Evolutionary conservation across 257 asterid genomes (phyloP), one percentile per base, ranked within the genome.

Genomic region (Perilla frutescens): DNA sequence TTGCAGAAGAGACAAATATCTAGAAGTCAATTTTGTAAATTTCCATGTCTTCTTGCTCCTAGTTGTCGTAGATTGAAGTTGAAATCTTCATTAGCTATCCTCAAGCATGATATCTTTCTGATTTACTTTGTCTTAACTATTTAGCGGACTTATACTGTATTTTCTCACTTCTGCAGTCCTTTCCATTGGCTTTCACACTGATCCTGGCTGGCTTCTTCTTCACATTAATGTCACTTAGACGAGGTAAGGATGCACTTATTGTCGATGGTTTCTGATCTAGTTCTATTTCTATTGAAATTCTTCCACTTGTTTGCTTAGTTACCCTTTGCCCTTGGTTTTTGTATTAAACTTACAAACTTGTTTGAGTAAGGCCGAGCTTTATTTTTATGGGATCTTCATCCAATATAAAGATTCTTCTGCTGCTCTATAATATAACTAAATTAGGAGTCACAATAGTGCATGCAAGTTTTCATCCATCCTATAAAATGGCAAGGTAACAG

Each of bases 131-230:
- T 48, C 7, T 60, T 11, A 36, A 6, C 54, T 37, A 34, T 50
- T 56, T 47, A 55, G 3, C 10, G 50, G 56, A 50, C 14, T 47
- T 43, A 62, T 26, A 15, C 58, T 62, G 10, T 47, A 34, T 44
- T 44, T 48, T 39, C 75, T 34, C 64, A 66, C 40, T 72, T 77
- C 44, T 79, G 85, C 97, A 94, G 98, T 84, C 93, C 66, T 91
- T 94, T 73, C 98, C 96, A 7, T 73, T 94, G 81, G 97, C 98
- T 20, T 79, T 94, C 8, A 62, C 66, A 7, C 66, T 94, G 84
- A 88, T 91, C 47, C 70, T 87, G 87, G 63, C 78, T 37, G 97
- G 96, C 13, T 82, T 91, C 77, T 81, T 93, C 84, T 88, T 93
- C 62, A 84, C 98, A 58, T 37, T 81, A 66, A 64, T 91, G 82